phyloP scores from a whole-genome alignment of 257 asterid species.

The Cordia subcordata region DNA sequence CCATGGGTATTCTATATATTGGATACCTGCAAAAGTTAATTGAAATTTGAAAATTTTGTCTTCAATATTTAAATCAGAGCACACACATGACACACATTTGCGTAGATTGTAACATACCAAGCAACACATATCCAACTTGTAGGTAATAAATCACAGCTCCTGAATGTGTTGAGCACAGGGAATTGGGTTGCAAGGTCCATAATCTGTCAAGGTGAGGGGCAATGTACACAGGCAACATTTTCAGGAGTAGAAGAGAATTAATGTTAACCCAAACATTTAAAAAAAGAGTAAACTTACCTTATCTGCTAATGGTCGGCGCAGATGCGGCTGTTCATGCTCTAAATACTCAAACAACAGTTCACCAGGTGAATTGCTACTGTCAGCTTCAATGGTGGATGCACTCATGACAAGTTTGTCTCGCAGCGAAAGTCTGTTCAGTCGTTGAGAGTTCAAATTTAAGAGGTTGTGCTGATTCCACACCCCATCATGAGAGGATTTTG shows the following conservation, averaged over 20 bases:
- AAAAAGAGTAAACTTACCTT: conserved; percentile 36
- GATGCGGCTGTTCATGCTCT: conserved; percentile 59
- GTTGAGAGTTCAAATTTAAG: conserved; percentile 21
- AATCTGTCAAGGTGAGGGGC: conserved; percentile 1
- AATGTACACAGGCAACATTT: too few species aligned
- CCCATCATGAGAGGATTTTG: conserved; percentile 27
- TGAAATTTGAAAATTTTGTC: neutral
- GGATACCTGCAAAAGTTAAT: conserved; percentile 63
- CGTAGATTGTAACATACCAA: conserved; percentile 39
- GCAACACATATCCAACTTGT: conserved; percentile 97
- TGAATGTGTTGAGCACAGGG: conserved; percentile 67
- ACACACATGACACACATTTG: neutral
- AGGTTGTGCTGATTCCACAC: conserved; percentile 17
- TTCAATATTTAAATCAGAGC: neutral
- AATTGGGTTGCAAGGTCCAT: conserved; percentile 39
- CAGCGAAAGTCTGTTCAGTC: conserved; percentile 24
- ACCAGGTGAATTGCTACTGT: conserved; percentile 28
- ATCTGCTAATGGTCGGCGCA: conserved; percentile 60
- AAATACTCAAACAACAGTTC: conserved; percentile 47
- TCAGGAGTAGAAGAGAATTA: conserved; percentile 12
- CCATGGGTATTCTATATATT: conserved; percentile 88
- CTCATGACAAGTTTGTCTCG: conserved; percentile 25
- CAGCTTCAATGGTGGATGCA: conserved; percentile 37
- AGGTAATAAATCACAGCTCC: conserved; percentile 79
- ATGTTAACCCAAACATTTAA: conserved; percentile 7